Percentiles rank a stretch among this genome's conserved stretches.
Conservation (phyloP, 1,284 basidiomycete species). For the Cryptococcus maquisensis region DNA sequence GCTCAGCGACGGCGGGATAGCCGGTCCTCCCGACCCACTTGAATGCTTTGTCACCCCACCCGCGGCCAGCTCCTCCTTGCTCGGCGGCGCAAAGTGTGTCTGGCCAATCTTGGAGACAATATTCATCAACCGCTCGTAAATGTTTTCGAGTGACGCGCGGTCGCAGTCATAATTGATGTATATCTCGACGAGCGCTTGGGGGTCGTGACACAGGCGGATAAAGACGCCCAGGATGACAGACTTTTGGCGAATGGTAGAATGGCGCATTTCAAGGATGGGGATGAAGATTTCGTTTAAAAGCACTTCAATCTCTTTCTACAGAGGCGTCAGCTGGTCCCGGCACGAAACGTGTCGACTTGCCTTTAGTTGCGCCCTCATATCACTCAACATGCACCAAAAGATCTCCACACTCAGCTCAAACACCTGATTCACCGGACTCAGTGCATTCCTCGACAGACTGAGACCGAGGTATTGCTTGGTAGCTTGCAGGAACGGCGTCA, state of each 20-base stretch:
- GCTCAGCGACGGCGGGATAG: conserved; percentile 60
- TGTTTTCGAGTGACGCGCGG: conserved; percentile 84
- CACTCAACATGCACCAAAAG: conserved; percentile 91
- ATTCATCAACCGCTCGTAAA: conserved; percentile 93
- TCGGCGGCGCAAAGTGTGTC: conserved; percentile 58
- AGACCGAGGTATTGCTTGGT: conserved; percentile 94
- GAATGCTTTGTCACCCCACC: conserved; percentile 44
- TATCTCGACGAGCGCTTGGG: conserved; percentile 91
- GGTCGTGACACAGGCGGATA: conserved; percentile 82
- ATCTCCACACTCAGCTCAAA: conserved; percentile 98
- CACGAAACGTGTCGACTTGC: conserved; percentile 39
- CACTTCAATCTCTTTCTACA: conserved; percentile 97
- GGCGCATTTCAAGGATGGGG: conserved; percentile 97
- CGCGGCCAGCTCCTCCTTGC: conserved; percentile 44
- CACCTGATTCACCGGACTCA: conserved; percentile 91
- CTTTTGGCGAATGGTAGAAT: conserved; percentile 91
- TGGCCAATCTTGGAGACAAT: conserved; percentile 86
- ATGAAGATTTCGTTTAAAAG: conserved; percentile 98
- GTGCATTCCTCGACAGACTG: conserved; percentile 88
- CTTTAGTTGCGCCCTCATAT: conserved; percentile 94
- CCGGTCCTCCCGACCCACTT: conserved; percentile 39
- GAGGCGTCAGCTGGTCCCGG: background rate
- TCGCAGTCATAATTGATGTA: conserved; percentile 99
- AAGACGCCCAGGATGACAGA: conserved; percentile 82
- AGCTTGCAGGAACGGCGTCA: conserved; percentile 82